phyloP scores from a whole-genome alignment of 2,329 filamentous ascomycete genomes.

The Rhynchosporium graminicola region DNA sequence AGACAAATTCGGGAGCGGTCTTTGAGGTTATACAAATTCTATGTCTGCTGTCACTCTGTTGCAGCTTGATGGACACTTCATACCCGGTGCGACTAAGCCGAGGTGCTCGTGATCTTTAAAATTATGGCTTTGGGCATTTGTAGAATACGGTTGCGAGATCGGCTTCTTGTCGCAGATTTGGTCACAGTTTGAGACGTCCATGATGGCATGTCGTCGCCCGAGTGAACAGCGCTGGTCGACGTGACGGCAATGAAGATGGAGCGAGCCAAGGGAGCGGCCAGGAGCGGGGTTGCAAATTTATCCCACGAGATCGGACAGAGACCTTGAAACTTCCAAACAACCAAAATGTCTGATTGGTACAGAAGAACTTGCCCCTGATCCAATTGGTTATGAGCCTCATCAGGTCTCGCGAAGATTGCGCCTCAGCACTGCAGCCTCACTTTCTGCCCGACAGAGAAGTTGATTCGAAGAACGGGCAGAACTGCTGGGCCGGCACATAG shows the following conservation, averaged over 20 bases:
- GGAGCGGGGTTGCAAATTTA: not conserved
- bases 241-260: not conserved
- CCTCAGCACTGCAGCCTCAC: constrained; percentile 11
- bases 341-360: not conserved
- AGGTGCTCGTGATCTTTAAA: constrained; percentile 2
- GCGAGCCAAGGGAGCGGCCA: not conserved
- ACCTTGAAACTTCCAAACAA: constrained; percentile 9
- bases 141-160: not conserved
- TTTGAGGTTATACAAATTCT: not conserved
- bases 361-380: not conserved
- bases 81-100: constrained; percentile 1
- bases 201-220: constrained; percentile 2
- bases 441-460: not conserved
- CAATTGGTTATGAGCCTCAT: not conserved
- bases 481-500: not conserved
- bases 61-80: not conserved
- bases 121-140: constrained; percentile 4
- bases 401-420: not conserved
- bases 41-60: not conserved
- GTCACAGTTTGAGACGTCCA: not conserved
- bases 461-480: constrained; percentile 4
- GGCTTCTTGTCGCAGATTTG: not conserved
- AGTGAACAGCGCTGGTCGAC: not conserved
- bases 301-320: constrained; percentile 6
- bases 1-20: not conserved